Base-by-base conservation (phyloP, 345 rosid genomes). In the Aquilaria yunnanensis region DNA sequence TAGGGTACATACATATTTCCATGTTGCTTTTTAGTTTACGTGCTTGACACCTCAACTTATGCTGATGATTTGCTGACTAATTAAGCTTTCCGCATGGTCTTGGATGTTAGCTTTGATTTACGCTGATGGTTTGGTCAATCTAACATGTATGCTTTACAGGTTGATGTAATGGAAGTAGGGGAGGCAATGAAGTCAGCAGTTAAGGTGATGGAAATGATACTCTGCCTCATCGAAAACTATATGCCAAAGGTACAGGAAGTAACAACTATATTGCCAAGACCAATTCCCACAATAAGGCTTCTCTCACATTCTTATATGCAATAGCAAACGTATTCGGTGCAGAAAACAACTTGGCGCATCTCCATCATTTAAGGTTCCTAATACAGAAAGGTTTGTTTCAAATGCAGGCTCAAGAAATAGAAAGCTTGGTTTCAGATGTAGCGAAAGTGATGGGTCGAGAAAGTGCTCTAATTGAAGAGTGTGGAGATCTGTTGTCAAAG, bases 341-440 rank as follows among this genome's bases (percentile, higher is more conserved):
- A 53, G 16, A 10, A 37, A 47, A 66, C 16, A 53, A 61, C 33
- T 56, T 23, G 54, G 32, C 14, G 30, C 53, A 74, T 66, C 32
- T 55, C 5, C 58, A 33, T 32, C 16, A 10, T 14, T 58, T 12
- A 5, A 11, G 23, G 2, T 30, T 14, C 14, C 47, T 23, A n/a
- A 14, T 30, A 59, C 8, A 43, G 43, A 46, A 11, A 10, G 52
- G 16, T 59, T 5, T 14, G 30, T 11, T 34, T 33, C 32, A 23
- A 16, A 31, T 76, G 82, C 85, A 92, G 96, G 89, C 91, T 12
- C 75, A 78, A 67, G 87, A 84, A 67, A 70, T 81, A 73, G 96
- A 92, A 66, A 68, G 56, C 29, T 72, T 81, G 78, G 47, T 85
- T 14, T 89, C 91, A 30, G 91, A 92, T 68, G 61, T 92, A 60